Percentiles rank a stretch among this genome's conserved stretches.
These are phyloP conservation scores for Petasospora rhodanensis DNA, from an alignment of 1,139 yeast species.

Conservation along the genomic window DNA sequence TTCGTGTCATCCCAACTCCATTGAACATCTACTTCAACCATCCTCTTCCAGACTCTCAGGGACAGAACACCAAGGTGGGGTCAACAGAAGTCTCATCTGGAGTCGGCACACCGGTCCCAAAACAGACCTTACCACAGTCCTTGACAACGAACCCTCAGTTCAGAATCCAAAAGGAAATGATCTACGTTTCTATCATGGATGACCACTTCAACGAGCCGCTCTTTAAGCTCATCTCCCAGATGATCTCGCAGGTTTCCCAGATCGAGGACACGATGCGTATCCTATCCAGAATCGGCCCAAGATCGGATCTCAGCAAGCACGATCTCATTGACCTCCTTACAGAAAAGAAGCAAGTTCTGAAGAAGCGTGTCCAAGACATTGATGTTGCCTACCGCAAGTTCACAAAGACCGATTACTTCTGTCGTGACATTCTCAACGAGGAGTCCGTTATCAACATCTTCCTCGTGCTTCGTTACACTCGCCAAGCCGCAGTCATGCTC, in stretches of 20 bases:
- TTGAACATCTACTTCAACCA: conserved; percentile 18
- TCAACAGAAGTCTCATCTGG: conserved; percentile 21
- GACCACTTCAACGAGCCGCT: conserved; percentile 30
- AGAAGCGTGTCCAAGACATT: conserved; percentile 24
- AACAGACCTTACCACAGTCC: conserved; percentile 6
- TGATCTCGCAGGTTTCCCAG: conserved; percentile 27
- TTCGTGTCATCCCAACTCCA: conserved; percentile 37
- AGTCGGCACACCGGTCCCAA: conserved; percentile 26
- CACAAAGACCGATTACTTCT: conserved; percentile 30
- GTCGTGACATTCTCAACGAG: conserved; percentile 30
- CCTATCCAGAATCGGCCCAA: conserved; percentile 8
- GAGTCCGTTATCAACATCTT: conserved; percentile 32
- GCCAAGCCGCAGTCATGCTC: conserved; percentile 34
- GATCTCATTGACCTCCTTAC: background rate
- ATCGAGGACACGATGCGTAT: conserved; percentile 22
- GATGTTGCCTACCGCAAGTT: conserved; percentile 32
- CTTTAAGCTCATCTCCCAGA: conserved; percentile 27
- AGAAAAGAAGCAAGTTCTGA: conserved; percentile 4
- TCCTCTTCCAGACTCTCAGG: background rate
- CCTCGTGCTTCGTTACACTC: conserved; percentile 32
- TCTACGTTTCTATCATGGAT: conserved; percentile 27
- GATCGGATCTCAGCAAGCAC: conserved; percentile 1
- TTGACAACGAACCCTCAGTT: conserved; percentile 6
- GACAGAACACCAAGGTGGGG: conserved; percentile 1
- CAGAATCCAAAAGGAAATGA: conserved; percentile 9